Evolutionary conservation across 345 rosid genomes (phyloP), one percentile per base, ranked within the genome.

Genomic region (Carallia pectinifolia): DNA sequence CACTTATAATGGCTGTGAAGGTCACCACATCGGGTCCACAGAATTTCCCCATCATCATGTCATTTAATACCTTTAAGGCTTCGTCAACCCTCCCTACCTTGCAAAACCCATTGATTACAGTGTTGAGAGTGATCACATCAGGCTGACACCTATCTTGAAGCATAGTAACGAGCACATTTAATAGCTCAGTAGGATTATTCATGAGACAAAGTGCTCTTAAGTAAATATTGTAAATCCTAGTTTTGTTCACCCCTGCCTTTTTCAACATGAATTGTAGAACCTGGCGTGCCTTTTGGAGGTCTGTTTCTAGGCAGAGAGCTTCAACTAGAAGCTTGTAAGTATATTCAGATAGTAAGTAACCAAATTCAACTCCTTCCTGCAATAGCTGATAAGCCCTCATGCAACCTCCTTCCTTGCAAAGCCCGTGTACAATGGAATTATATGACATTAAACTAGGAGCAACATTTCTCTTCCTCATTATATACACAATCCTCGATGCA

Each of bases 381-480:
- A 93, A 77, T 81, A 90, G 67, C 81, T 93, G 98, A 77, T 81
- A 90, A 61, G 91, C 97, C 72, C 93, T 90, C 86, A 86, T 78
- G 73, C 86, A 81, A 74, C 88, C 89, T 59, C 93, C 85, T 62
- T 85, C 87, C 67, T 79, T 85, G 80, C 92, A 86, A 47, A 93
- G 86, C 6, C 93, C 96, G 6, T 93, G 97, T 52, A 90, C 75
- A 23, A 93, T 89, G 58, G 86, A 79, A 81, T 93, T 87, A 70
- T 90, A 93, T 4, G 97, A 90, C 4, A 84, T 78, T 19, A 68
- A 61, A 53, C 90, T 85, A 0, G 91, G 97, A 7, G 47, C 53
- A 19, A 85, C 78, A 47, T 90, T 89, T 78, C 69, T 81, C 73
- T 83, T 84, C 71, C 85, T 83, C 97, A 90, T 89, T 63, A 89